Base-by-base conservation (phyloP, 2,329 filamentous ascomycete genomes). In the Pseudophaeomoniella oleicola region DNA sequence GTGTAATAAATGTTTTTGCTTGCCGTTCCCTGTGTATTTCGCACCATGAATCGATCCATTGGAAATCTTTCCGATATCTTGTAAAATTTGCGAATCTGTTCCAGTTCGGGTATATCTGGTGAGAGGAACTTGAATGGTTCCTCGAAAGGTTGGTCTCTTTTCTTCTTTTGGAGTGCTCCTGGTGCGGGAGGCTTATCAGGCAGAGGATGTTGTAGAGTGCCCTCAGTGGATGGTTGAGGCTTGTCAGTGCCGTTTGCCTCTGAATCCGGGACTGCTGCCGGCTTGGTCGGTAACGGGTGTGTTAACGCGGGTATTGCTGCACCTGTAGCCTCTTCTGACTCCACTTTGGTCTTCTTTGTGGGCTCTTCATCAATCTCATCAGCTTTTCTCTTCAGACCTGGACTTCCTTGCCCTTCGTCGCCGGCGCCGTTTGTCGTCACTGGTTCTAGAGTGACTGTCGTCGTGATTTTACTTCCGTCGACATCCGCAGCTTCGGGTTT, bases 1-100 rank as follows among this genome's bases (percentile, higher is more conserved):
- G 86, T 92, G 66, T 96, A 98, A 69, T 98, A 98, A 48, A 98
- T 88, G 17, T 87, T 90, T 65, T 94, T 93, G 36, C 83, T 78
- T 0, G 88, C 85, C 52, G 85, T 76, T 34, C 86, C 90, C 43
- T 79, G 71, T 16, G 83, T 83, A 61, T 98, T 98, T 50, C 90
- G 82, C 36, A 98, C 90, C 78, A 98, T 83, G 65, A 90, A 98
- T 38, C 88, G 78, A 57, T 93, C 82, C 15, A 78, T 70, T 0
- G 90, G 90, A 66, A 98, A 98, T 34, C 80, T 78, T 0, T 75
- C 58, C 0, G 84, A 87, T 43, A 96, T 68, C 37, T 80, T 69
- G 64, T 96, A 98, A 62, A 96, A 96, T 2, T 72, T 58, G 50
- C 78, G 80, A 51, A 98, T 88, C 38, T 71, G 69, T 42, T 75